Base-by-base conservation (phyloP, 805 yeast genomes). In the Candida ortonii region DNA sequence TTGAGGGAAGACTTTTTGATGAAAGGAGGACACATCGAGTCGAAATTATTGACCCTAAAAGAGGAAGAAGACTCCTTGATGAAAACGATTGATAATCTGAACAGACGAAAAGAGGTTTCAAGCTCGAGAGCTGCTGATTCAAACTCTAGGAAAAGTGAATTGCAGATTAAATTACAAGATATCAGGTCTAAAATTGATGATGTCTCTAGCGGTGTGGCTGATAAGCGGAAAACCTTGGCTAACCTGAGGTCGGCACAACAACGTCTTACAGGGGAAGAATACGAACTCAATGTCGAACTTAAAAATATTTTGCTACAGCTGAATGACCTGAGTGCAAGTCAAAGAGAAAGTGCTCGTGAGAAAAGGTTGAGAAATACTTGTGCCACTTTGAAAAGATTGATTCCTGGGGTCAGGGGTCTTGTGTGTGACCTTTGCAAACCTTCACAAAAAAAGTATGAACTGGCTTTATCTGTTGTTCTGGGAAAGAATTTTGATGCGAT, bases 401-500 rank as follows among this genome's bases (percentile, higher is more conserved):
- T 83, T 43, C 93, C 95, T 1, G 88, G 95, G 4, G 94, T 93
- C 3, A 72, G 72, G 46, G 97, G 97, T 3, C 58, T 87, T 8
- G 77, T 90, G 4, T 71, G 77, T 44, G 96, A 88, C 50, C 65
- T 89, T 16, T 84, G 90, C 28, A 76, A 77, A 36, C 95, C 96
- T 14, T 69, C 75, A 34, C 81, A 81, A 46, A 75, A 75, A 38
- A 81, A 76, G 48, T 88, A 77, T 55, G 87, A 83, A 30, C 47
- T 67, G 5, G 95, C 96, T 0, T 70, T 88, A 22, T 74, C 83
- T 20, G 81, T 90, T 0, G 73, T 84, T 5, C 64, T 93, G 18
- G 97, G 97, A 7, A 72, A 75, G 39, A 72, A 84, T 49, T 73
- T 80, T 48, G 95, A 93, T 57, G 74, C 96, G 0, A 73, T 93